Conservation (phyloP, 805 yeast genomes). For the Helenozyma rhizophorensis region DNA sequence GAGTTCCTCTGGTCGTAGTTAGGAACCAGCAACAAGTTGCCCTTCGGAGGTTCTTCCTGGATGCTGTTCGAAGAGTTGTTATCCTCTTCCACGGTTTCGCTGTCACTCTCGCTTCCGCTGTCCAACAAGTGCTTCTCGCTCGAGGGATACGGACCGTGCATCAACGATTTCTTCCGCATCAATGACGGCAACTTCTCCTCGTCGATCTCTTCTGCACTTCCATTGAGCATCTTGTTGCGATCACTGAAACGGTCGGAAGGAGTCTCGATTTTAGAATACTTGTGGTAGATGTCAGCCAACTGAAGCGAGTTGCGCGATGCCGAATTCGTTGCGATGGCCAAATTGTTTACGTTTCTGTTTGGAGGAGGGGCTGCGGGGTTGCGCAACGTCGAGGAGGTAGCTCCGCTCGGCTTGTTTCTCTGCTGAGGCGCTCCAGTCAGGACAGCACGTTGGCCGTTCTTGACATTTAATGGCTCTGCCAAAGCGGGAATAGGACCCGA, state of each 20-base stretch:
- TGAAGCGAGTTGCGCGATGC: conserved; percentile 32
- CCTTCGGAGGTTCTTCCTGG: conserved; percentile 1
- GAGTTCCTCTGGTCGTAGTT: conserved; percentile 24
- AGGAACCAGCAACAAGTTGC: conserved; percentile 21
- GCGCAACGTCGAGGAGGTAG: conserved; percentile 1
- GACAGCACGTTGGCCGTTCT: neutral
- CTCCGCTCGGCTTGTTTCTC: neutral
- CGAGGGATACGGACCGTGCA: conserved; percentile 30
- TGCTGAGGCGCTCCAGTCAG: neutral
- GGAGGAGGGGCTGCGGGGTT: neutral
- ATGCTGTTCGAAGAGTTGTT: conserved; percentile 22
- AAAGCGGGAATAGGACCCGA: conserved; percentile 1
- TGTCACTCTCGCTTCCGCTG: conserved; percentile 25
- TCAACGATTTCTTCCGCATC: conserved; percentile 25
- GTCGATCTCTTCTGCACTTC: conserved; percentile 29
- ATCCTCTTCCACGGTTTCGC: conserved; percentile 19
- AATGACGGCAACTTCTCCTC: conserved; percentile 32
- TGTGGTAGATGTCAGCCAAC: conserved; percentile 40
- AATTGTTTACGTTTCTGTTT: conserved; percentile 24
- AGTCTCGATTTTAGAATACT: conserved; percentile 34
- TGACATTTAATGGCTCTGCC: neutral
- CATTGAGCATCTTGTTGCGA: conserved; percentile 34
- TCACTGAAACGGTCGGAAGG: conserved; percentile 40
- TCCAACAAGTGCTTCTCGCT: conserved; percentile 33
- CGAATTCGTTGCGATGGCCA: conserved; percentile 14